phyloP scores from a whole-genome alignment of 257 asterid genomes.

The Henckelia pumila region DNA sequence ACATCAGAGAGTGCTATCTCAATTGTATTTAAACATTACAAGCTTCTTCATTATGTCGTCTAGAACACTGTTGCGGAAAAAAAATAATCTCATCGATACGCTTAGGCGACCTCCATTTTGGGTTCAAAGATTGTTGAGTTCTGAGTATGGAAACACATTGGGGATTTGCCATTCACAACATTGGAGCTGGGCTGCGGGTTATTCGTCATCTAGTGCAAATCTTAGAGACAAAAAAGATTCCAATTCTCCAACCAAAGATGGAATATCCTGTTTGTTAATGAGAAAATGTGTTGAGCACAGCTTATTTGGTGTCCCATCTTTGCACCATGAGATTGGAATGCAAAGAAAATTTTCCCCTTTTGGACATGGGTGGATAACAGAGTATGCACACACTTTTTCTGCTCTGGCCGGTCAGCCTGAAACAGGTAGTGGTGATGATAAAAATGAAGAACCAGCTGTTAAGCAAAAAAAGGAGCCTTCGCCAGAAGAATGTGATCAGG shows the following conservation, averaged over 20 bases:
- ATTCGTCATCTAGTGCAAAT: conserved; percentile 35
- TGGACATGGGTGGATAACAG: conserved; percentile 51
- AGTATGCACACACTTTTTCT: conserved; percentile 45
- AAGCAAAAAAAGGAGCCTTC: conserved; percentile 90
- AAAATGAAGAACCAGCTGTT: conserved; percentile 47
- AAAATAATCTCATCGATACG: conserved; percentile 50
- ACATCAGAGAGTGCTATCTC: conserved; percentile 27
- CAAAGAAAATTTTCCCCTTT: conserved; percentile 37
- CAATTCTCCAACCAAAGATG: conserved; percentile 29
- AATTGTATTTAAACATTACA: conserved; percentile 31
- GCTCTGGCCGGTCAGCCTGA: conserved; percentile 68
- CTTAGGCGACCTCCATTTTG: conserved; percentile 34
- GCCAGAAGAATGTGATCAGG: conserved; percentile 97
- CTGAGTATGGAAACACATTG: conserved; percentile 40
- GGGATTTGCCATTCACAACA: conserved; percentile 40
- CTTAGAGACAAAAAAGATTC: conserved; percentile 35
- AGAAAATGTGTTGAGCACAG: conserved; percentile 30
- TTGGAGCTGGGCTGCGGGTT: conserved; percentile 36
- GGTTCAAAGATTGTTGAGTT: conserved; percentile 42
- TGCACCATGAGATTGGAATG: conserved; percentile 34
- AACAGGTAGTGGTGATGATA: conserved; percentile 44
- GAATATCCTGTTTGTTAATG: conserved; percentile 22
- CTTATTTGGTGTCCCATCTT: conserved; percentile 30
- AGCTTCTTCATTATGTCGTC: conserved; percentile 62
- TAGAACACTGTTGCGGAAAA: conserved; percentile 64